These are phyloP conservation scores for Ophiostoma triangulosporum DNA, from an alignment of 2,329 filamentous ascomycete genomes.

Conservation along the genomic window DNA sequence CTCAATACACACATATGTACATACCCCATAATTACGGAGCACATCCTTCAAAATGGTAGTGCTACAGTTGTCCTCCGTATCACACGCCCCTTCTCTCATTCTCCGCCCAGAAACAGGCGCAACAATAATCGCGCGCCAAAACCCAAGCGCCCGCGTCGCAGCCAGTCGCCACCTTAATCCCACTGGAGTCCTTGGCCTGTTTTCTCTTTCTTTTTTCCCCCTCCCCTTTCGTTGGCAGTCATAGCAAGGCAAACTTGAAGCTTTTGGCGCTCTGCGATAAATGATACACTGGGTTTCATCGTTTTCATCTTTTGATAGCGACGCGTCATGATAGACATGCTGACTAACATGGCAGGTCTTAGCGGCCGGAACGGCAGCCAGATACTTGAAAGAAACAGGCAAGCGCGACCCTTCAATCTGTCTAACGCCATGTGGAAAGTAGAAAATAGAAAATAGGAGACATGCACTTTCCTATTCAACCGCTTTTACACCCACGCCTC, in stretches of 20 bases:
- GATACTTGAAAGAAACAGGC: background rate
- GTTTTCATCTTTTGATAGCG: background rate
- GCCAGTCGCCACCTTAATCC: background rate
- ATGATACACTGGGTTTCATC: no score
- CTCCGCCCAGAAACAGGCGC: background rate
- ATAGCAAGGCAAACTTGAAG: no score
- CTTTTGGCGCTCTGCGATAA: background rate
- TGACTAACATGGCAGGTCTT: no score
- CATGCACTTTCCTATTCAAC: background rate
- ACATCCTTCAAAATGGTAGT: background rate
- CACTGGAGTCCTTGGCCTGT: background rate
- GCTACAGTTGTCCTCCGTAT: background rate
- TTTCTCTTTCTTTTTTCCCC: no score
- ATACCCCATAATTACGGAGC: background rate
- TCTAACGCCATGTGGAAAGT: background rate
- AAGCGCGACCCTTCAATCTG: background rate
- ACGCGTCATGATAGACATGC: no score
- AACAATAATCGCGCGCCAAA: constrained; percentile 4
- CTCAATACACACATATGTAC: background rate
- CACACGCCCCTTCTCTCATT: background rate
- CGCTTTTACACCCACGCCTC: background rate
- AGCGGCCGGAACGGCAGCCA: no score
- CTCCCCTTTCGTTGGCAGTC: no score
- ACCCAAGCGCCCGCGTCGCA: constrained; percentile 1
- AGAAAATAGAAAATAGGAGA: constrained; percentile 1